Evolutionary conservation across 495 filamentous ascomycete genomes (phyloP), one percentile per base, ranked within the genome.

Genomic region (Aspergillus conjunctus): DNA sequence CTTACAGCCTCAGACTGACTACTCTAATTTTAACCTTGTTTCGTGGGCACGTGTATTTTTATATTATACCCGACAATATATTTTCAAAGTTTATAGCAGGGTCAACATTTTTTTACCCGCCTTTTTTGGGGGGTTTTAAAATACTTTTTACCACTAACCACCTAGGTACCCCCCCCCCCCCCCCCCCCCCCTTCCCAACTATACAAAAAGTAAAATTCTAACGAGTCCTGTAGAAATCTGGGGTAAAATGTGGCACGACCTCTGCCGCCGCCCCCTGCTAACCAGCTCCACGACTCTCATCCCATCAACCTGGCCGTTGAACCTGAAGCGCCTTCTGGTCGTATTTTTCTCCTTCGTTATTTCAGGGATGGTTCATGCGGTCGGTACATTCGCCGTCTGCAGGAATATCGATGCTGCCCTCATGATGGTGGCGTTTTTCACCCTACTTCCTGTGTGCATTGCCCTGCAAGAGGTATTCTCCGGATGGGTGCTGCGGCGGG

Each of bases 351-450:
- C 61, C 12, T 67, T 67, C 46, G 26, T 57, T 15, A 34, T 64
- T 6, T 64, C 65, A 0, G 61, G 65, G 11, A 4, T 59, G 7
- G 49, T 62, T 14, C 61, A 67, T 33, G 45, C 56, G 4, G 61
- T 56, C 0, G 65, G 65, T 1, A 56, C 65, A 6, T 67, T 62
- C 46, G 58, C 65, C 7, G 62, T 62, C n/a, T 64, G 37, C 4
- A 26, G 46, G 12, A 56, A 62, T 33, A 4, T 20, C 1, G n/a
- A 37, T 9, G 52, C 61, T 4, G 61, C 45, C 4, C 39, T 54
- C 8, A 60, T 64, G 65, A 67, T 67, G 58, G 60, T 67, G 41
- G n/a, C 49, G 8, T 67, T 67, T 32, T 67, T 67, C 41, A n/a
- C 56, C n/a, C 22, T 62, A 4, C 18, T 67, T 37, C 61, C 65